Evolutionary conservation across 148 eudicot genomes (phyloP).

Genomic region (Rheum nobile): DNA sequence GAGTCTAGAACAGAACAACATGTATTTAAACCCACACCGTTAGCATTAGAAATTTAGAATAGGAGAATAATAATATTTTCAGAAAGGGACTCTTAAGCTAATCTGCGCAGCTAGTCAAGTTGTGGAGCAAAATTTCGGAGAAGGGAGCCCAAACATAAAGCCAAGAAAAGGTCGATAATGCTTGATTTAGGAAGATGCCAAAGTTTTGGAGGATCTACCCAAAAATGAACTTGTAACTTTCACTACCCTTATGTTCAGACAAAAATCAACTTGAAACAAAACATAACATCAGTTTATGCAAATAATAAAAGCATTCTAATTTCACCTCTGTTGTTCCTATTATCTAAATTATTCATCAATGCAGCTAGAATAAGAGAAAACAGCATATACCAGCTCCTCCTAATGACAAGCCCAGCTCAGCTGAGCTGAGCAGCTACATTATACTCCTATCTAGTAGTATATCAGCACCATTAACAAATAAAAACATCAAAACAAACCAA

Average conservation of each 20-base stretch:
- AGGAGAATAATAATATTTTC: too few species aligned
- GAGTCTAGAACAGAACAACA: constrained; percentile 36
- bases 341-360: neutral
- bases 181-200: too few species aligned
- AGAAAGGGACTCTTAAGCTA: neutral
- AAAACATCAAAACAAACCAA: neutral
- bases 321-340: neutral
- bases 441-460: neutral
- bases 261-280: neutral
- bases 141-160: neutral
- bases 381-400: neutral
- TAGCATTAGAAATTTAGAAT: neutral
- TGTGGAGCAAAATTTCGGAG: neutral
- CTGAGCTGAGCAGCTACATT: neutral
- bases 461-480: too few species aligned
- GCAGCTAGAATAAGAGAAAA: neutral
- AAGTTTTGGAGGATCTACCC: too few species aligned
- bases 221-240: too few species aligned
- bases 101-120: neutral
- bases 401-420: too few species aligned
- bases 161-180: neutral
- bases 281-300: neutral
- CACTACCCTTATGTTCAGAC: neutral
- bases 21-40: neutral
- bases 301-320: neutral